A percentile compares a stretch with the other conserved stretches of the same genome.
Conservation (phyloP, 1,139 yeast species). For the Pneumocystis jirovecii region DNA sequence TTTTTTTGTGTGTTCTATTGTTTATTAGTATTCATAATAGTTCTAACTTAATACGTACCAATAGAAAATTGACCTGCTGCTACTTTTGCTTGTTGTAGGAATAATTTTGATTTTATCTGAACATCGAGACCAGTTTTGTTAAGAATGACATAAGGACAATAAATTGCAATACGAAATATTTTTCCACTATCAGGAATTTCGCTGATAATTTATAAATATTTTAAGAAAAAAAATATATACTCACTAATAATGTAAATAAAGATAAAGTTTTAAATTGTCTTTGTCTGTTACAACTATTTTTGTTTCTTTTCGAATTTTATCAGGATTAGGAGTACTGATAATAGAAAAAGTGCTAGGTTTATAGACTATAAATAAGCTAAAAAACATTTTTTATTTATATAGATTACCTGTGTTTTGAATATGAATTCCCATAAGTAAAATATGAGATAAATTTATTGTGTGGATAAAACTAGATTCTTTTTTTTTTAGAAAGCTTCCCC, state of each 20-base stretch:
- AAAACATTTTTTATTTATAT: background rate
- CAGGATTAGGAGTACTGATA: slow-evolving; percentile 42
- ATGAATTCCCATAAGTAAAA: slow-evolving; percentile 55
- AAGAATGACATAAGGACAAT: slow-evolving; percentile 68
- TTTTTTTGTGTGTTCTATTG: slow-evolving; percentile 21
- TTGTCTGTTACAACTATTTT: slow-evolving; percentile 35
- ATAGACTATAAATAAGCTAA: slow-evolving; percentile 35
- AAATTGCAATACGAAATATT: slow-evolving; percentile 39
- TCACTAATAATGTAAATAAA: slow-evolving; percentile 49
- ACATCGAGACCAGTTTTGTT: slow-evolving; percentile 66
- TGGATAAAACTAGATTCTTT: slow-evolving; percentile 65
- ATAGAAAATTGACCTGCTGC: slow-evolving; percentile 10
- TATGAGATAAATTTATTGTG: slow-evolving; percentile 58
- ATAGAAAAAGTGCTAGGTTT: slow-evolving; percentile 66
- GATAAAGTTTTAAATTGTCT: slow-evolving; percentile 52
- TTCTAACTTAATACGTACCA: background rate
- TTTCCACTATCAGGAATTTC: slow-evolving; percentile 21
- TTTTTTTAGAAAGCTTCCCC: slow-evolving; percentile 45
- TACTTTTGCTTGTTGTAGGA: slow-evolving; percentile 7
- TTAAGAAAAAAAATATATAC: slow-evolving; percentile 7
- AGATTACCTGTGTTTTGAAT: slow-evolving; percentile 32
- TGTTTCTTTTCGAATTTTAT: slow-evolving; percentile 41
- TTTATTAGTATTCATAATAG: background rate
- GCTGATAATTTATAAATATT: slow-evolving; percentile 9
- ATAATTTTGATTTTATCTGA: slow-evolving; percentile 39